Percentiles rank a stretch among this genome's conserved stretches.
These are phyloP conservation scores for Leccinum boreale DNA, from an alignment of 768 basidiomycete genomes.

Conservation along the genomic window DNA sequence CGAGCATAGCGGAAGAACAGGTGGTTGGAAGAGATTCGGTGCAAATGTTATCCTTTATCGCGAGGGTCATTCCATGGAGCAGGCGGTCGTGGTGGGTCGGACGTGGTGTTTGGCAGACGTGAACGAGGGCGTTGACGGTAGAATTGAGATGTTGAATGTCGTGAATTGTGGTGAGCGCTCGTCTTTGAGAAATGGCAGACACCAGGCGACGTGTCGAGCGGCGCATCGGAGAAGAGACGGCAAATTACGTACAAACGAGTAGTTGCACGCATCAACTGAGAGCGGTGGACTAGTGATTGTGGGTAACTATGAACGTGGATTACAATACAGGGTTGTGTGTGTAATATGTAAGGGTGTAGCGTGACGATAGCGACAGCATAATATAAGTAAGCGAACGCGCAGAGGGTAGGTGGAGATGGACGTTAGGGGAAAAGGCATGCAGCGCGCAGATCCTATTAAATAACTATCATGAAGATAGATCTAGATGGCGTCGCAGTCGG, in stretches of 20 bases:
- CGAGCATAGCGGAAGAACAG: constrained; percentile 76
- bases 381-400: constrained; percentile 11
- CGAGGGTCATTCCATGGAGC: constrained; percentile 50
- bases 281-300: constrained; percentile 14
- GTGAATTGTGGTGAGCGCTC: not conserved
- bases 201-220: not conserved
- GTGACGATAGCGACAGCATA: constrained; percentile 13
- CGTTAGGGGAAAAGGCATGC: too few species aligned
- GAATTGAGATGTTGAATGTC: constrained; percentile 29
- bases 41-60: constrained; percentile 87
- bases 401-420: constrained; percentile 1
- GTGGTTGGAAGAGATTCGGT: constrained; percentile 63
- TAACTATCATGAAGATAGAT: constrained; percentile 9
- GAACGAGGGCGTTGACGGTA: constrained; percentile 56
- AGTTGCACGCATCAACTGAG: constrained; percentile 10
- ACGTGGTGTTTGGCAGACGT: constrained; percentile 10
- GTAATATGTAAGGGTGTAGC: not conserved
- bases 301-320: constrained; percentile 21
- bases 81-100: constrained; percentile 14
- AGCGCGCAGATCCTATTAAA: constrained; percentile 12
- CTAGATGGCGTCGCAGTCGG: constrained; percentile 6
- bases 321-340: constrained; percentile 23
- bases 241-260: not conserved
- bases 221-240: not conserved
- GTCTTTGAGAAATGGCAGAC: not conserved